Conservation (phyloP, 2,329 filamentous ascomycete genomes). For the Trichoderma koningii region DNA sequence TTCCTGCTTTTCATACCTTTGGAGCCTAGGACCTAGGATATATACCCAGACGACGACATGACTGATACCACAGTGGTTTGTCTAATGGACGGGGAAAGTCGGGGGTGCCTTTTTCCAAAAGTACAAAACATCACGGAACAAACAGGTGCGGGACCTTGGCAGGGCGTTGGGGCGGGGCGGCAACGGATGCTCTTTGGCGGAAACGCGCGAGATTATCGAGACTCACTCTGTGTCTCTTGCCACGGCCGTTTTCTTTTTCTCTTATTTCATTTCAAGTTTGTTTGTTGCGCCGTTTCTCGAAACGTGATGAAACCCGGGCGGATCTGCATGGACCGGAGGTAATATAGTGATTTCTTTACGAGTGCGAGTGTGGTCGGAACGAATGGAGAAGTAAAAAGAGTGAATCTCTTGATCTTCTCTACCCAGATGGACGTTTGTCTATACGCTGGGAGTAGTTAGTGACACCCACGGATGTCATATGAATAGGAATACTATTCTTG, state of each 20-base stretch:
- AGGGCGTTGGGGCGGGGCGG: slow-evolving; percentile 25
- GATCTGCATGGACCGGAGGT: slow-evolving; percentile 4
- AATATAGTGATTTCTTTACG: slow-evolving; percentile 8
- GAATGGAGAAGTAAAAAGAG: background rate
- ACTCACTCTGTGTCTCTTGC: slow-evolving; percentile 1
- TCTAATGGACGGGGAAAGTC: slow-evolving; percentile 21
- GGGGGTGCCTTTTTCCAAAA: background rate
- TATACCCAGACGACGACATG: slow-evolving; percentile 36
- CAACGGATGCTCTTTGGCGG: slow-evolving; percentile 13
- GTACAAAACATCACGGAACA: background rate
- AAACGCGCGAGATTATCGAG: background rate
- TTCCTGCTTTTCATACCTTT: slow-evolving; percentile 25
- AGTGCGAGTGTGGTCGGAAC: slow-evolving; percentile 1
- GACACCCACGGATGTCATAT: background rate
- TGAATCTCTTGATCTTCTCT: background rate
- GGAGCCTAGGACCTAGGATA: slow-evolving; percentile 34
- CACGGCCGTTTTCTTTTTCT: slow-evolving; percentile 7
- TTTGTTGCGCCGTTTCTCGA: background rate
- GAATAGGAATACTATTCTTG: background rate
- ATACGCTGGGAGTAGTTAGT: background rate
- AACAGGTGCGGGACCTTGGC: background rate
- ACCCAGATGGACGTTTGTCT: background rate
- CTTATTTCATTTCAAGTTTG: background rate
- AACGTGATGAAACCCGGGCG: background rate
- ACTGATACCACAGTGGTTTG: slow-evolving; percentile 26